These are phyloP conservation scores for Cercospora sojina DNA, from an alignment of 2,329 filamentous ascomycete genomes.

Conservation along the genomic window DNA sequence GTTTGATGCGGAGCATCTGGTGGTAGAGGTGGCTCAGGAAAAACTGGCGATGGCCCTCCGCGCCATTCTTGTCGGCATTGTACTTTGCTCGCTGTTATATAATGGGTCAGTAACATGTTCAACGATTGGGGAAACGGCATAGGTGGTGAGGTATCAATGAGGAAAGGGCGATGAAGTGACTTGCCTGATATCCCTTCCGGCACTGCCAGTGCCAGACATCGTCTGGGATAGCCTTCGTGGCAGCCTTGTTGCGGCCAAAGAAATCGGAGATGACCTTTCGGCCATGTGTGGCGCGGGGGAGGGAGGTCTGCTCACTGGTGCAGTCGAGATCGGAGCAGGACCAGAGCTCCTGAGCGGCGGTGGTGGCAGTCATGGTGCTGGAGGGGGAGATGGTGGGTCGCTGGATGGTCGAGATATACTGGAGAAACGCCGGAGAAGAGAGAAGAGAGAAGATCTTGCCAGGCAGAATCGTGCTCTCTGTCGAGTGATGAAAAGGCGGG, in stretches of 20 bases:
- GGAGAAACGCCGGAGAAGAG: not conserved
- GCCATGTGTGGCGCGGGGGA: slow-evolving; percentile 15
- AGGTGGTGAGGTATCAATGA: not conserved
- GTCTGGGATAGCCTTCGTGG: slow-evolving; percentile 69
- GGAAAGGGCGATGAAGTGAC: not conserved
- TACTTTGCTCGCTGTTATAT: slow-evolving; percentile 49
- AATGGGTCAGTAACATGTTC: not conserved
- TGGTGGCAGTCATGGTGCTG: slow-evolving; percentile 1
- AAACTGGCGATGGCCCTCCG: slow-evolving; percentile 9
- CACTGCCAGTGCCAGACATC: slow-evolving; percentile 50
- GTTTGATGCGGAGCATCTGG: slow-evolving; percentile 33
- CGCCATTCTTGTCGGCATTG: slow-evolving; percentile 21
- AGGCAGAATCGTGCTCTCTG: not conserved
- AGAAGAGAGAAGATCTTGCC: not conserved
- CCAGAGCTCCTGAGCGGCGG: slow-evolving; percentile 10
- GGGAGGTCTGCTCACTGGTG: slow-evolving; percentile 15
- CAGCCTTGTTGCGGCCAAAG: slow-evolving; percentile 78
- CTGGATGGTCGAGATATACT: not conserved
- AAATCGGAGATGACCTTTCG: slow-evolving; percentile 79
- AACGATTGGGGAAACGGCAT: not conserved
- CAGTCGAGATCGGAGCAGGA: slow-evolving; percentile 22
- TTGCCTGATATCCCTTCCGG: slow-evolving; percentile 69
- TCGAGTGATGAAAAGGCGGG: not conserved
- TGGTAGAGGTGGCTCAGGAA: slow-evolving; percentile 26
- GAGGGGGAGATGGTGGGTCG: not conserved